Percentiles rank a stretch among this genome's conserved stretches.
phyloP scores from a whole-genome alignment of 305 asterid species.

The Fraxinus angustifolia region DNA sequence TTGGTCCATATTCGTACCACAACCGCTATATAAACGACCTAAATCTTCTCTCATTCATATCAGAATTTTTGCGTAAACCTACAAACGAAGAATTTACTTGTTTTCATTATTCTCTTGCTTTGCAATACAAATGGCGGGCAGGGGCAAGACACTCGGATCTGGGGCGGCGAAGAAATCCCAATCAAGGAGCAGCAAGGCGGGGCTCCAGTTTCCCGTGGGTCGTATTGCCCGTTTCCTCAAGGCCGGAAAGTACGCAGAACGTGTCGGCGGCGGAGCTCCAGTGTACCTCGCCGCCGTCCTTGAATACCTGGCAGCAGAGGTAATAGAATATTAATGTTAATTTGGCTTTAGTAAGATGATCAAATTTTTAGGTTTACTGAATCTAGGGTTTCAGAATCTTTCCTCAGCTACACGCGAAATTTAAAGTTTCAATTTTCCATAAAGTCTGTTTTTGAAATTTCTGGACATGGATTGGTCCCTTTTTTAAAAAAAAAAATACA shows the following conservation, averaged over 20 bases:
- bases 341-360: not conserved
- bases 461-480: not conserved
- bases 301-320: constrained; percentile 12
- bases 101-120: not conserved
- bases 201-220: constrained; percentile 11
- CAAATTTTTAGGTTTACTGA: not conserved
- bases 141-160: constrained; percentile 7
- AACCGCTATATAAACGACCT: not conserved
- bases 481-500: not conserved
- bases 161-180: constrained; percentile 11
- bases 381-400: not conserved
- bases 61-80: not conserved
- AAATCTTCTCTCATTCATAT: not conserved
- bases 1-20: not conserved
- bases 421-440: not conserved
- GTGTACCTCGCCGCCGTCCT: constrained; percentile 8
- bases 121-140: not conserved
- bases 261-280: constrained; percentile 10
- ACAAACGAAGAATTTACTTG: not conserved
- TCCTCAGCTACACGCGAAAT: not conserved
- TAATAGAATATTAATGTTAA: not conserved
- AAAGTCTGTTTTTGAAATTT: not conserved
- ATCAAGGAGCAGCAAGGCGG: constrained; percentile 13
- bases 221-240: constrained; percentile 9
- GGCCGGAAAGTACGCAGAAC: constrained; percentile 7